phyloP scores from a whole-genome alignment of 352 stramenopile genomes.

The Plasmopara viticola region DNA sequence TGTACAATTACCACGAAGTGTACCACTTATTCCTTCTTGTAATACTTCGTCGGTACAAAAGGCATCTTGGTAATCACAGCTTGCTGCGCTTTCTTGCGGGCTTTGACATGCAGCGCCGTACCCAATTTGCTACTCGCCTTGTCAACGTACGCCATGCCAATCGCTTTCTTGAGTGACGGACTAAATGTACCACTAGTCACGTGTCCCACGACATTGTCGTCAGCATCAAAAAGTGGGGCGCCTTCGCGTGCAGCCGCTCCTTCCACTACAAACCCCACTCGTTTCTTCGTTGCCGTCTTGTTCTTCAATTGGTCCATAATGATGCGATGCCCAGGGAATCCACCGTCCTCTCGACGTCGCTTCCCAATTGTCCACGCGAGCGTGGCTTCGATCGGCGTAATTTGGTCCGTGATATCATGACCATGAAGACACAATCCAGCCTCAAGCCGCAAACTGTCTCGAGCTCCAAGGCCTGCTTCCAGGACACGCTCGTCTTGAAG shows the following conservation, averaged over 20 bases:
- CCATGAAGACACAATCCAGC: conserved; percentile 98
- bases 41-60: conserved; percentile 96
- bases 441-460: conserved; percentile 96
- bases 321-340: conserved; percentile 92
- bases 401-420: conserved; percentile 95
- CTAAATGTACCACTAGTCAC: conserved; percentile 97
- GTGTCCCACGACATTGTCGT: conserved; percentile 74
- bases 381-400: conserved; percentile 91
- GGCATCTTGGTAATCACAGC: conserved; percentile 97
- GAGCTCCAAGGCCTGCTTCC: conserved; percentile 90
- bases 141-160: conserved; percentile 98
- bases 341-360: conserved; percentile 75
- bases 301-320: conserved; percentile 95
- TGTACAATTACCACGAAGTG: neutral
- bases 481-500: conserved; percentile 78
- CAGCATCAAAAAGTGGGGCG: conserved; percentile 88
- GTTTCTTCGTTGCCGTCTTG: conserved; percentile 90
- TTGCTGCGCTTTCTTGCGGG: conserved; percentile 93
- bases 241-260: conserved; percentile 91
- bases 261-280: conserved; percentile 94
- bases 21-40: conserved; percentile 68
- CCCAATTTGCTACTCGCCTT: conserved; percentile 88
- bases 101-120: conserved; percentile 92
- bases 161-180: conserved; percentile 93
- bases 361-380: conserved; percentile 93